These are phyloP conservation scores for Penicillium cosmopolitanum DNA, from an alignment of 495 filamentous ascomycete genomes.

Conservation along the genomic window DNA sequence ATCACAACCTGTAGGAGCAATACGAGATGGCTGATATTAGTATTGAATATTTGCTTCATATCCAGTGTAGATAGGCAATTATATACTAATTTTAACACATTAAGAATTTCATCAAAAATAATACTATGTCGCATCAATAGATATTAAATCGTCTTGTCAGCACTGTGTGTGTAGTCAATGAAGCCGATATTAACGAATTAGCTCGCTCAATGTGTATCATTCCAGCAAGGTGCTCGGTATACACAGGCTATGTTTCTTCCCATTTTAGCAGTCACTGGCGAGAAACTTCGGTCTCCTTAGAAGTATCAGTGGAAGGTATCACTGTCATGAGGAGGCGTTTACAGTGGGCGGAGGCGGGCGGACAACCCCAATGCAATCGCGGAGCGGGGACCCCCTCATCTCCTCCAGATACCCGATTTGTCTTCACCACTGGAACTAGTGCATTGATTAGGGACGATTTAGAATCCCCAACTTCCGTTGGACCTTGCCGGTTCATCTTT, in stretches of 20 bases:
- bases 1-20: neutral
- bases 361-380: neutral
- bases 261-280: neutral
- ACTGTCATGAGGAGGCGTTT: neutral
- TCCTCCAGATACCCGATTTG: constrained; percentile 7
- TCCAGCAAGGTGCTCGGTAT: too few relatives aligned
- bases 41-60: neutral
- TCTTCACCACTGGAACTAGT: neutral
- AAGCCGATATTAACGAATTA: too few relatives aligned
- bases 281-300: neutral
- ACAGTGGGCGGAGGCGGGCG: neutral
- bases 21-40: neutral
- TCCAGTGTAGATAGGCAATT: neutral
- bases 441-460: neutral
- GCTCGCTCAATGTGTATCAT: too few relatives aligned
- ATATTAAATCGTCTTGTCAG: too few relatives aligned
- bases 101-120: too few relatives aligned
- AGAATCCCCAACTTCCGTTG: neutral
- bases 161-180: too few relatives aligned
- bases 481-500: neutral
- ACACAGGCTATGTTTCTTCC: neutral
- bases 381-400: constrained; percentile 4
- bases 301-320: neutral
- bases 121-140: too few relatives aligned
- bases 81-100: too few relatives aligned